phyloP scores from a whole-genome alignment of 805 yeast species.

The Ogataea salicorniae region DNA sequence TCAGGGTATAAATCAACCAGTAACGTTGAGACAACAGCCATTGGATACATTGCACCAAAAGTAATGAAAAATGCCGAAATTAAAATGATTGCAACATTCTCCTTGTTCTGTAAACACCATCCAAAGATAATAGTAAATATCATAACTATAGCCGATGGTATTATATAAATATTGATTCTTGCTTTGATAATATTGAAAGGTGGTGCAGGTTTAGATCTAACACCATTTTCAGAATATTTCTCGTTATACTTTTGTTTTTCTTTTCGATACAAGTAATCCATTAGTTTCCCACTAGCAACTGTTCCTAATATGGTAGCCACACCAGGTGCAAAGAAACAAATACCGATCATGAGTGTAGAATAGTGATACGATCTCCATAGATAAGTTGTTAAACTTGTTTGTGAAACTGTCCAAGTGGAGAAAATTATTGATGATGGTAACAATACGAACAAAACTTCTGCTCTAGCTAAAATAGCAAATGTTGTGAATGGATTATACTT shows the following conservation, averaged over 20 bases:
- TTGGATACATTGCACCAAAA: slow-evolving; percentile 50
- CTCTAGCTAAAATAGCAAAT: slow-evolving; percentile 9
- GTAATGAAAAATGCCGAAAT: slow-evolving; percentile 56
- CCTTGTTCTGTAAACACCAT: slow-evolving; percentile 57
- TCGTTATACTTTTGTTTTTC: slow-evolving; percentile 28
- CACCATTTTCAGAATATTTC: slow-evolving; percentile 20
- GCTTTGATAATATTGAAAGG: slow-evolving; percentile 52
- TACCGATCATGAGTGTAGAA: slow-evolving; percentile 54
- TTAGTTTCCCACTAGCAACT: slow-evolving; percentile 47
- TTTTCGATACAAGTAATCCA: slow-evolving; percentile 47
- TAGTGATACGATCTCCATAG: slow-evolving; percentile 47
- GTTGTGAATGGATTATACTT: slow-evolving; percentile 27
- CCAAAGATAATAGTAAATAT: slow-evolving; percentile 52
- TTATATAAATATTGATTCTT: slow-evolving; percentile 42
- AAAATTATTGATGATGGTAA: slow-evolving; percentile 59
- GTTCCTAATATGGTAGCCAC: slow-evolving; percentile 60
- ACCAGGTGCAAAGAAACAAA: slow-evolving; percentile 73
- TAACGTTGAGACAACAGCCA: slow-evolving; percentile 58
- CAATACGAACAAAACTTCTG: slow-evolving; percentile 39
- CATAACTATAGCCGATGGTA: slow-evolving; percentile 37
- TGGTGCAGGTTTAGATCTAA: slow-evolving; percentile 15
- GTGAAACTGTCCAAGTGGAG: slow-evolving; percentile 63
- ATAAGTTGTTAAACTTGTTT: slow-evolving; percentile 59
- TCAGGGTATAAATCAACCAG: slow-evolving; percentile 73
- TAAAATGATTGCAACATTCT: slow-evolving; percentile 50